Evolutionary conservation across 257 asterid species (phyloP).

Genomic region (Cordia subcordata): DNA sequence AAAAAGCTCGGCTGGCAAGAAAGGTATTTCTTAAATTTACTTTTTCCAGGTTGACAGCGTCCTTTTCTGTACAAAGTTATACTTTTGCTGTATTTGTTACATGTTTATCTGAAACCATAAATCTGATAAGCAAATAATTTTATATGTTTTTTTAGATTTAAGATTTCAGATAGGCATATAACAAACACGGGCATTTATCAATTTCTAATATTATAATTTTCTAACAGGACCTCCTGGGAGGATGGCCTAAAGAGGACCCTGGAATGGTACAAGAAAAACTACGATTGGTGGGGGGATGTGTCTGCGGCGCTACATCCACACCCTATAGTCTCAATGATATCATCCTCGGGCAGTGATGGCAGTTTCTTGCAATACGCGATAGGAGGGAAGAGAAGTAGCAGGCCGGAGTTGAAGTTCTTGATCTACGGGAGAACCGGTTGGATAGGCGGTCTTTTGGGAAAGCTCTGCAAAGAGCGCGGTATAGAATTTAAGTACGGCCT

Average conservation of each 20-base stretch:
- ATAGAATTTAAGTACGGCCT: constrained; percentile 7
- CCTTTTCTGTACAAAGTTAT: too few species aligned
- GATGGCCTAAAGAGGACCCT: constrained; percentile 20
- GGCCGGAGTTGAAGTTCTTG: not conserved
- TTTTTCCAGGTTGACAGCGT: too few species aligned
- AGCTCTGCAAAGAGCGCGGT: constrained; percentile 1
- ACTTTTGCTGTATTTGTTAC: too few species aligned
- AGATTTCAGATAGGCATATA: too few species aligned
- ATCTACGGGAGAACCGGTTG: constrained; percentile 12
- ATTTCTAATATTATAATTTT: too few species aligned
- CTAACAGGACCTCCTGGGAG: constrained; percentile 20
- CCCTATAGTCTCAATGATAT: not conserved
- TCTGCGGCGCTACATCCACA: constrained; percentile 18
- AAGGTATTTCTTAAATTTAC: too few species aligned
- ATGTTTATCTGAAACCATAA: too few species aligned
- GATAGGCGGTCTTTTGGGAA: constrained; percentile 13
- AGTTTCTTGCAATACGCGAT: not conserved
- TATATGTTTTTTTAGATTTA: too few species aligned
- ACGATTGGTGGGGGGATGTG: constrained; percentile 28
- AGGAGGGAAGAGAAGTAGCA: not conserved
- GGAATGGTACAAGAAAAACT: constrained; percentile 18
- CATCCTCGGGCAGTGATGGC: not conserved
- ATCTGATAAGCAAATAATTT: too few species aligned
- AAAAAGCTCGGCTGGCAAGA: constrained; percentile 20
- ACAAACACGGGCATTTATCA: too few species aligned